Conservation (phyloP, 2,329 filamentous ascomycete genomes). For the Microdochium nivale region DNA sequence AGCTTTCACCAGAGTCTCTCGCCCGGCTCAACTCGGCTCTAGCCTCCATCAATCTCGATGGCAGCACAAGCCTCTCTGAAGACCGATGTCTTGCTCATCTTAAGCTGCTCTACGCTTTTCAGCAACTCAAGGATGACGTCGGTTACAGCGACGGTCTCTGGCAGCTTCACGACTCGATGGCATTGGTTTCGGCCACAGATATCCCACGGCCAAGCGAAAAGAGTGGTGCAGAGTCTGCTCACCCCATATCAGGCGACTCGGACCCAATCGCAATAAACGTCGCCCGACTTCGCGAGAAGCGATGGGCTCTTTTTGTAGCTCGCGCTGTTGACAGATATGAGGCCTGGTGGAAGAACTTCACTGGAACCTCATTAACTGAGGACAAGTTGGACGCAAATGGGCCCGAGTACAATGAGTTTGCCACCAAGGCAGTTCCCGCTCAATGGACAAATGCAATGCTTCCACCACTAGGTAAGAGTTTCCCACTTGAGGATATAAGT, state of each 20-base stretch:
- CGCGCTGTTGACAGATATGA: constrained; percentile 62
- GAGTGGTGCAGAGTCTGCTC: constrained; percentile 3
- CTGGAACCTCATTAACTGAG: constrained; percentile 21
- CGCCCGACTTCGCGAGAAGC: constrained; percentile 56
- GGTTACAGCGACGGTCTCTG: constrained; percentile 61
- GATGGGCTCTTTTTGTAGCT: constrained; percentile 63
- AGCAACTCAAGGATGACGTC: constrained; percentile 57
- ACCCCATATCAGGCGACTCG: constrained; percentile 22
- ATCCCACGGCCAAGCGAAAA: constrained; percentile 5
- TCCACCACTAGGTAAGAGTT: constrained; percentile 47
- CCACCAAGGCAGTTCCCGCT: constrained; percentile 14
- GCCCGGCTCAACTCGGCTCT: not conserved
- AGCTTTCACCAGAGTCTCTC: not conserved
- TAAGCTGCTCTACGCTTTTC: constrained; percentile 61
- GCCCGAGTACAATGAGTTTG: constrained; percentile 24
- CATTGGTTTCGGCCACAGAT: constrained; percentile 6
- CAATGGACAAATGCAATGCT: constrained; percentile 33
- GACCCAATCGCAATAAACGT: constrained; percentile 26
- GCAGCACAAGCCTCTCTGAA: not conserved
- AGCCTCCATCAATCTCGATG: not conserved
- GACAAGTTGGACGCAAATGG: constrained; percentile 21
- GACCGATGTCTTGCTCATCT: constrained; percentile 58
- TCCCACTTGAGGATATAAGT: constrained; percentile 2
- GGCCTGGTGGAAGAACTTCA: constrained; percentile 49
- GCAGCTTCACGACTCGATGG: constrained; percentile 44